A percentile compares a stretch with the other conserved stretches of the same genome.
These are phyloP conservation scores for Botrytis pseudocinerea DNA, from an alignment of 2,329 filamentous ascomycete genomes.

Conservation along the genomic window DNA sequence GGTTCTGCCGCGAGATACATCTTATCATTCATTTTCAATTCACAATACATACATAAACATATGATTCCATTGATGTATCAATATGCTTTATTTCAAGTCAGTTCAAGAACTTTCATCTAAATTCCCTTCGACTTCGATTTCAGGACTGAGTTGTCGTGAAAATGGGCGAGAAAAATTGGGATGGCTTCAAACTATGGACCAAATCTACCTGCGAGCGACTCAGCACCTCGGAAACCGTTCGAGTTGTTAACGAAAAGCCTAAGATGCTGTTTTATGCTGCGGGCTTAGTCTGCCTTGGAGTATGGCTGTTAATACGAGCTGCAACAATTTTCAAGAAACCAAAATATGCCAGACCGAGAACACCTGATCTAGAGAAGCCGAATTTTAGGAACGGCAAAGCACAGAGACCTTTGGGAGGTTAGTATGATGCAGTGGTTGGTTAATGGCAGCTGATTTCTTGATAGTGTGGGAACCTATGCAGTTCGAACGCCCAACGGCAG, in stretches of 20 bases:
- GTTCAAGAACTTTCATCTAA: not conserved
- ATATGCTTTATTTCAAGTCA: not conserved
- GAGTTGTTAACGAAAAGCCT: conserved; percentile 26
- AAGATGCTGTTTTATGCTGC: conserved; percentile 32
- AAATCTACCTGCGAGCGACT: conserved; percentile 23
- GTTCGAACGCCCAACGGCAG: conserved; percentile 39
- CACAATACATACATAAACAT: conserved; percentile 2
- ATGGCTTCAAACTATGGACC: conserved; percentile 25
- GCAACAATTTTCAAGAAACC: conserved; percentile 32
- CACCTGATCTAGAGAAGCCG: conserved; percentile 39
- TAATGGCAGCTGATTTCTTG: conserved; percentile 24
- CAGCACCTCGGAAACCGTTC: conserved; percentile 20
- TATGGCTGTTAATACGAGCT: conserved; percentile 33
- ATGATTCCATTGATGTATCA: not conserved
- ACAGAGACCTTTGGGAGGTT: conserved; percentile 35
- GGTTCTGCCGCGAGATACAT: conserved; percentile 26
- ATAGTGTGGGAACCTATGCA: conserved; percentile 40
- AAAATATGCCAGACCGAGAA: conserved; percentile 30
- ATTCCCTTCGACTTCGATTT: not conserved
- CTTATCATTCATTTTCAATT: not conserved
- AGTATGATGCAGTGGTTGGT: conserved; percentile 5
- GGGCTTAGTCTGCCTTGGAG: conserved; percentile 25
- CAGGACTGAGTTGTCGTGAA: conserved; percentile 1
- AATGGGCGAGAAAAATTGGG: conserved; percentile 26
- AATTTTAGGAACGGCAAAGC: conserved; percentile 34